phyloP scores from a whole-genome alignment of 495 filamentous ascomycete species.

The Lepraria neglecta region DNA sequence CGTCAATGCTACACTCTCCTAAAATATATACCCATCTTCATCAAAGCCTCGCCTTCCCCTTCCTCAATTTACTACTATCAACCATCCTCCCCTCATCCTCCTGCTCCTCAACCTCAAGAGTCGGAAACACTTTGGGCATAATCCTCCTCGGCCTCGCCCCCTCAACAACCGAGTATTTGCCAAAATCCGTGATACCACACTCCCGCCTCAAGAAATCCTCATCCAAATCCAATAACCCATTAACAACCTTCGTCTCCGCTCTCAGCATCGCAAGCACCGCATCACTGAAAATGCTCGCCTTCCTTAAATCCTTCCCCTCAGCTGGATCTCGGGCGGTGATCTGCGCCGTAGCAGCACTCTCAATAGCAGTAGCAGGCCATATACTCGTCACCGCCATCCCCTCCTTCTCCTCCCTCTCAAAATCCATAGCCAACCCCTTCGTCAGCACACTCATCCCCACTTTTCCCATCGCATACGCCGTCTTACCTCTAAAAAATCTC shows the following conservation, averaged over 20 bases:
- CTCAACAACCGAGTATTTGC: conserved; percentile 60
- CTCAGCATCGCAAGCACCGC: conserved; percentile 68
- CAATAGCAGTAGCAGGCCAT: conserved; percentile 58
- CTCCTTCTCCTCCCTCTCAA: conserved; percentile 54
- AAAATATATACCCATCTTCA: no score
- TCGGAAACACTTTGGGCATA: conserved; percentile 68
- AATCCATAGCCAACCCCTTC: conserved; percentile 80
- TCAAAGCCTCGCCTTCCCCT: conserved; percentile 2
- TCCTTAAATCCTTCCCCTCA: conserved; percentile 1
- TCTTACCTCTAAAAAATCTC: conserved; percentile 80
- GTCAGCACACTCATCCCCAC: conserved; percentile 77
- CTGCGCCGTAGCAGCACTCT: not conserved
- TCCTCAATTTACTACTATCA: conserved; percentile 52
- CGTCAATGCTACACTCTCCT: no score
- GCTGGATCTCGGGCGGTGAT: not conserved
- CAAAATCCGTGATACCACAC: conserved; percentile 64
- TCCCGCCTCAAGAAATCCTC: conserved; percentile 72
- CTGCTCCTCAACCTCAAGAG: conserved; percentile 69
- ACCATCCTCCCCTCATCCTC: conserved; percentile 70
- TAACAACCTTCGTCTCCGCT: conserved; percentile 55
- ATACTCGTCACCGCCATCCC: conserved; percentile 75
- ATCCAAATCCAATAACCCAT: conserved; percentile 67
- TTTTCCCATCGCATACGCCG: conserved; percentile 82
- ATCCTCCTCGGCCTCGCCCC: conserved; percentile 64
- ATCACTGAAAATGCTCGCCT: conserved; percentile 36